phyloP scores from a whole-genome alignment of 257 asterid genomes.

The Craterostigma plantagineum region DNA sequence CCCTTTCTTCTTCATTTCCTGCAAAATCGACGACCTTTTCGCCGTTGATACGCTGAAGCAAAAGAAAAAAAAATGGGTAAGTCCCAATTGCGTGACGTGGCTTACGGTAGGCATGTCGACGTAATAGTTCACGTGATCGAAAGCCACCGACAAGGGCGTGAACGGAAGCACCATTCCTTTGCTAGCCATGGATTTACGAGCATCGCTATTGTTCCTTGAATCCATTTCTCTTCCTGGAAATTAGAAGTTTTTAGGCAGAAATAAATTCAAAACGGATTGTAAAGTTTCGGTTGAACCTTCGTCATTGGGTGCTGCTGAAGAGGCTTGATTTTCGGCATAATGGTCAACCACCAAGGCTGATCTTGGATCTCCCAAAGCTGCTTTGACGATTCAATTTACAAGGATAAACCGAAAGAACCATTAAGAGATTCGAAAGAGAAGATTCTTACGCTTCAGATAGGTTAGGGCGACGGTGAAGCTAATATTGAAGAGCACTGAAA shows the following conservation, averaged over 20 bases:
- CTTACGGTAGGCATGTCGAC: slow-evolving; percentile 50
- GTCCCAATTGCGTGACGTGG: no score
- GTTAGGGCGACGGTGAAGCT: slow-evolving; percentile 20
- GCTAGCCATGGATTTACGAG: slow-evolving; percentile 3
- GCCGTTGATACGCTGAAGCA: neutral
- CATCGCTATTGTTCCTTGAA: neutral
- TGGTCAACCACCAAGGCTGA: slow-evolving; percentile 28
- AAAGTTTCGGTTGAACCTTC: no score
- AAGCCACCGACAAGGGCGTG: slow-evolving; percentile 30
- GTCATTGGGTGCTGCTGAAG: no score
- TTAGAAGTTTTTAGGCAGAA: neutral
- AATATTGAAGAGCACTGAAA: slow-evolving; percentile 18
- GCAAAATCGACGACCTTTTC: neutral
- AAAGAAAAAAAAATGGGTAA: no score
- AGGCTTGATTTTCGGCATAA: slow-evolving; percentile 3
- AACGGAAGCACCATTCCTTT: slow-evolving; percentile 39
- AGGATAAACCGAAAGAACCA: no score
- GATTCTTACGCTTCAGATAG: slow-evolving; percentile 36
- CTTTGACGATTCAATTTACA: neutral
- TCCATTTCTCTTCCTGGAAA: neutral
- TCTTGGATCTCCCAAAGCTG: slow-evolving; percentile 43
- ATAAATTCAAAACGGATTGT: neutral
- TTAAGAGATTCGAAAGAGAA: neutral
- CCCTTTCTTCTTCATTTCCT: slow-evolving; percentile 37
- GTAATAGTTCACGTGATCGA: slow-evolving; percentile 30